Base-by-base conservation (phyloP, 495 filamentous ascomycete genomes). In the Daldinia caldariorum region DNA sequence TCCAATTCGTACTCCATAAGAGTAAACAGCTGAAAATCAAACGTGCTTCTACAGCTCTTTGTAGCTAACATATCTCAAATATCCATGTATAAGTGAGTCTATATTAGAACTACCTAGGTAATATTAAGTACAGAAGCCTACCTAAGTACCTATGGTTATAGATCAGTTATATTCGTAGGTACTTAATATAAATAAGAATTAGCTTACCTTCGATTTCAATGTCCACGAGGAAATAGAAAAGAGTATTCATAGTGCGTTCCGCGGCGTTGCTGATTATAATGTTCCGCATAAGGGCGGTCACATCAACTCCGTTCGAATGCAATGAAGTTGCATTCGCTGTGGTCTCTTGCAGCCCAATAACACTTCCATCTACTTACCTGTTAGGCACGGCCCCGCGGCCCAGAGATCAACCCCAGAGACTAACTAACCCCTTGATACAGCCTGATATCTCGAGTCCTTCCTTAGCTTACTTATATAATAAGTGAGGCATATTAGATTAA, bases 311-410 rank as follows among this genome's bases (percentile, higher is more conserved):
- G 35, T 57, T 38, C 34, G 20, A 57, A 18, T 57, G 34, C 54
- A 26, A 57, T 29, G 4, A 22, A 57, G 34, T 57, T 39, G 54
- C 54, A 38, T 39, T 37, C 34, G 5, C 35, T 18, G 35, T 57
- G 34, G 35, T 18, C 18, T 57, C 54, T 57, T 39, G 35, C 54
- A 57, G 54, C 54, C 54, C 54, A 57, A 57, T 57, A 41, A 14
- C 34, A 57, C 54, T 22, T 57, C 32, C 49, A 16, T 53, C 51
- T 12, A 32, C 29, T 16, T 55, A 37, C n/a, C n/a, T n/a, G 22
- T 55, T 55, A 26, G 51, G 51, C 32, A 55, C 51, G 51, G 32
- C 16, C 14, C 51, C 7, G 29, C 31, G n/a, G 13, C 18, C 51
- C 51, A 18, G 29, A 55, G 7, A 18, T 32, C 29, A 55, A 29